Base-by-base conservation (phyloP, 192 early-diverging fungal species). In the Backusella psychrophila region DNA sequence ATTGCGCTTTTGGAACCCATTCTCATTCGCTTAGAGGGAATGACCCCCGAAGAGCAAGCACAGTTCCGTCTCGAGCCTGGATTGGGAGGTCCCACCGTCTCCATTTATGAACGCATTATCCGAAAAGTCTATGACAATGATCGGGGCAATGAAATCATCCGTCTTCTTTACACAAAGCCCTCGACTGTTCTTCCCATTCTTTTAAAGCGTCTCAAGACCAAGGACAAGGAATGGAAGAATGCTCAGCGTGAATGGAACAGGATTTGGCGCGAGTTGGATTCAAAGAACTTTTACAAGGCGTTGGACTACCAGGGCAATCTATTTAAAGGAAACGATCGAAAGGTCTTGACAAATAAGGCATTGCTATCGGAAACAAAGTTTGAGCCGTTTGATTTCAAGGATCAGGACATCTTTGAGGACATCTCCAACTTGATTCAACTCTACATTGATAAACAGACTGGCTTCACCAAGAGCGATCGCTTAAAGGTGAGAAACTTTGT, bases 141-240 rank as follows among this genome's bases (percentile, higher is more conserved):
- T 42, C 89, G 94, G 21, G 95, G 94, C 9, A 71, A 85, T 14
- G 96, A 99, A 75, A 91, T 99, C 29, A 91, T 98, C 83, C 94
- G 96, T 46, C 91, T 94, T 12, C 87, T 99, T 75, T 95, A 98
- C 79, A 90, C 92, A 69, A 96, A 94, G 71, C 97, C 97, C 4
- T 89, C 91, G 0, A 89, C 91, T 4, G 93, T 96, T 0, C 91
- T 99, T 6, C 98, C 98, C 1, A 91, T 99, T 23, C 94, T 99
- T 49, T 84, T 99, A 23, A 94, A 93, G 78, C 92, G 98, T 33
- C 87, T 99, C 19, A 98, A 97, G 86, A 95, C 97, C 77, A 99
- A 99, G 83, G 97, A 98, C 80, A 96, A 98, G 74, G 98, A 99
- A 82, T 99, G 97, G 97, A 94, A 94, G 74, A 79, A 91, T 15